phyloP scores from a whole-genome alignment of 1,284 basidiomycete species.

The Malassezia pachydermatis region DNA sequence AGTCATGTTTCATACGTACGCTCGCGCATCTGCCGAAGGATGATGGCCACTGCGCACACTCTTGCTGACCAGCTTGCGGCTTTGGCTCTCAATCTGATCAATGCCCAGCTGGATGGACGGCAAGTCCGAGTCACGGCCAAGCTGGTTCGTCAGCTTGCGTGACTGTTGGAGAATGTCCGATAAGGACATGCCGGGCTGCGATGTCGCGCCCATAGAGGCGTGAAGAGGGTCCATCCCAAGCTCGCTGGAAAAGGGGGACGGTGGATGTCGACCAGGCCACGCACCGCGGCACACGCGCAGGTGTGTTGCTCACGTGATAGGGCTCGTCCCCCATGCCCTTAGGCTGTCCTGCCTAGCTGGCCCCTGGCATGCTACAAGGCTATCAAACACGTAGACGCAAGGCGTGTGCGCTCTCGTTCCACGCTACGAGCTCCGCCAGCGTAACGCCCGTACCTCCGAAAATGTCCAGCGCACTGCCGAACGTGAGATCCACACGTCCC shows the following conservation, averaged over 20 bases:
- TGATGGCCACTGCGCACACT: slow-evolving; percentile 48
- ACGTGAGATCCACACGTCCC: slow-evolving; percentile 88
- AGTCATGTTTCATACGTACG: slow-evolving; percentile 15
- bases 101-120: slow-evolving; percentile 75
- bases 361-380: too few species aligned
- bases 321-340: too few species aligned
- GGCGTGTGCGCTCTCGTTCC: too few species aligned
- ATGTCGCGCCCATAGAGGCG: slow-evolving; percentile 1
- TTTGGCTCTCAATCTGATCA: slow-evolving; percentile 80
- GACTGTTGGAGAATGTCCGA: slow-evolving; percentile 44
- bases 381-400: too few species aligned
- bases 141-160: slow-evolving; percentile 42
- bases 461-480: slow-evolving; percentile 74
- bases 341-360: too few species aligned
- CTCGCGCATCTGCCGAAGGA: slow-evolving; percentile 50
- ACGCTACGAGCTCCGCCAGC: slow-evolving; percentile 60
- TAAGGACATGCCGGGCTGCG: slow-evolving; percentile 20
- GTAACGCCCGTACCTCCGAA: slow-evolving; percentile 67
- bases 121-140: slow-evolving; percentile 55
- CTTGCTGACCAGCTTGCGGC: slow-evolving; percentile 40
- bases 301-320: background rate
- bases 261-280: background rate
- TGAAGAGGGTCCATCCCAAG: slow-evolving; percentile 1
- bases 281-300: background rate
- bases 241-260: background rate